Base-by-base conservation (phyloP, 768 basidiomycete species). In the Galerina marginata region DNA sequence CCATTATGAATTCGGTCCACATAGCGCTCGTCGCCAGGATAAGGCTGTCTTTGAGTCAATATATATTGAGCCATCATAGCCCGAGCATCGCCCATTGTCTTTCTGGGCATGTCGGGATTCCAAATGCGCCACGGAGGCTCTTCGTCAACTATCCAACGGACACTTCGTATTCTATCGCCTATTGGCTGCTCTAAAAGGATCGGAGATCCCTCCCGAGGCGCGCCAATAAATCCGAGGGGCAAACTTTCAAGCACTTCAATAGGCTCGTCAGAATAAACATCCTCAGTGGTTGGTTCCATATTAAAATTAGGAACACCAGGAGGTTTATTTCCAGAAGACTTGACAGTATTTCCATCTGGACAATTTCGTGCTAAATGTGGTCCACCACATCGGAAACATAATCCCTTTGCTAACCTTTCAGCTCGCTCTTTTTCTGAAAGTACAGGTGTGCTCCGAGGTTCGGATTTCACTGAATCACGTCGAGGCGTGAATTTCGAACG, bases 381-480 rank as follows among this genome's bases (percentile, higher is more conserved):
- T 39, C 67, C 62, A 5, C 62, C 57, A 43, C 70, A 74, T 0
- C 52, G 43, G 47, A 66, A 74, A 54, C 71, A 72, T 16, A 57
- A 60, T 7, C 66, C 65, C 2, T 64, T 59, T 1, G 70, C 63
- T 2, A 38, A 26, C 0, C 64, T 53, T 36, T 72, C 64, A 5
- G 49, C 54, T 16, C 29, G 52, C 25, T 67, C 64, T 39, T 65
- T 60, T 0, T 68, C 62, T 39, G 60, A 52, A 9, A 59, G 43
- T 15, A 36, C 7, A 23, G 52, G 51, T 38, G 16, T 38, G 29
- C 40, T n/a, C n/a, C 36, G 50, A 29, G 25, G 16, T 4, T 45
- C 44, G 11, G 44, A 45, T 16, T 23, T 45, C 16, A 23, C 44
- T 20, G 20, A 20, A 20, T 20, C 20, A 20, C 20, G 20, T 20